Conservation (phyloP, 2,329 filamentous ascomycete genomes). For the Rasamsonia emersonii region DNA sequence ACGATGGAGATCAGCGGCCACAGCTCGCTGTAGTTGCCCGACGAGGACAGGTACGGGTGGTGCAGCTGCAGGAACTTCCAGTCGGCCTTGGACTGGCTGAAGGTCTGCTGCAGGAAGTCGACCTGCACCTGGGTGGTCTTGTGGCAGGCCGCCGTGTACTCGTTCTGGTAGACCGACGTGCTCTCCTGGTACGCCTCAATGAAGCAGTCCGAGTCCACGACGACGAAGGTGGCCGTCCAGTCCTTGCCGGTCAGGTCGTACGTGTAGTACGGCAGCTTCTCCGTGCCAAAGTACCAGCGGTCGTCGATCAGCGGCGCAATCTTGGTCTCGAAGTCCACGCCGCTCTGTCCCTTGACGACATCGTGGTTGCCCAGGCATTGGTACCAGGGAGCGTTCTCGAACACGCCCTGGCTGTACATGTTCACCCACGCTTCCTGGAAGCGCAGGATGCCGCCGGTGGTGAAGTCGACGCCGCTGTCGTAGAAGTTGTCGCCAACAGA, state of each 20-base stretch:
- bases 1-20: slow-evolving; percentile 15
- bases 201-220: slow-evolving; percentile 19
- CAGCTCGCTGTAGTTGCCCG: slow-evolving; percentile 14
- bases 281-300: slow-evolving; percentile 17
- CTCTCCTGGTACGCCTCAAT: slow-evolving; percentile 14
- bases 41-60: slow-evolving; percentile 14
- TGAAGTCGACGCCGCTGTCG: slow-evolving; percentile 18
- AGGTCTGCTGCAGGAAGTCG: slow-evolving; percentile 14
- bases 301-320: slow-evolving; percentile 16
- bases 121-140: slow-evolving; percentile 14
- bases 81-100: slow-evolving; percentile 14
- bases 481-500: slow-evolving; percentile 21
- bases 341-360: slow-evolving; percentile 14
- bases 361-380: slow-evolving; percentile 18
- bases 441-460: slow-evolving; percentile 14
- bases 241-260: slow-evolving; percentile 14
- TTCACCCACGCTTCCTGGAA: slow-evolving; percentile 15
- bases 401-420: slow-evolving; percentile 14
- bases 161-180: slow-evolving; percentile 15
- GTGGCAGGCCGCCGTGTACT: slow-evolving; percentile 15
- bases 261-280: slow-evolving; percentile 13
- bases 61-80: slow-evolving; percentile 20
- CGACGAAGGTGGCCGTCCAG: slow-evolving; percentile 17
- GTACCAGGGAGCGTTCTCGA: slow-evolving; percentile 15
- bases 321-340: slow-evolving; percentile 18